A percentile compares a stretch with the other conserved stretches of the same genome.
Evolutionary conservation across 192 early-diverging fungal species (phyloP).

Genomic region (Gaertneriomyces sp.): DNA sequence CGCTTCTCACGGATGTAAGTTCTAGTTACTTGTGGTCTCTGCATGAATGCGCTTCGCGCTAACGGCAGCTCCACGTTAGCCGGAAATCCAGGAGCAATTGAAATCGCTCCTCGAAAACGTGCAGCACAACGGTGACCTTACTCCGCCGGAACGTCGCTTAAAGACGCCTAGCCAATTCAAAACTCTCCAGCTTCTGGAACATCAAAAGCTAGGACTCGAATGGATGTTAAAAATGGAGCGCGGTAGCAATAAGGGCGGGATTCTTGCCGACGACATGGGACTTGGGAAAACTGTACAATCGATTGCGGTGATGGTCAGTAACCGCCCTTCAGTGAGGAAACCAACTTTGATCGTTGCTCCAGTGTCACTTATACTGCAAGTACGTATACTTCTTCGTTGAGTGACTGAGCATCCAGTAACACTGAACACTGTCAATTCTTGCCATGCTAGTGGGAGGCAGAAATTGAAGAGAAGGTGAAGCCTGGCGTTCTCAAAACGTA

Average conservation of each 20-base stretch:
- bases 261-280: slow-evolving; percentile 51
- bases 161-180: slow-evolving; percentile 22
- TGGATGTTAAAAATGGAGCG: slow-evolving; percentile 48
- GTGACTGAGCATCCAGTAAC: not conserved
- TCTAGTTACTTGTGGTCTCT: no score
- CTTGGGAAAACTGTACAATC: slow-evolving; percentile 75
- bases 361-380: slow-evolving; percentile 59
- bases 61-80: no score
- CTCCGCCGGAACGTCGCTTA: slow-evolving; percentile 28
- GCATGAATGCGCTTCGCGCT: no score
- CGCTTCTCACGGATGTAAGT: no score
- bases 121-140: slow-evolving; percentile 25
- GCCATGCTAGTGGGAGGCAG: slow-evolving; percentile 51
- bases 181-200: slow-evolving; percentile 37
- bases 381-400: not conserved
- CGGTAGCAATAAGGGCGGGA: slow-evolving; percentile 18
- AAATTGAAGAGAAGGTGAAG: slow-evolving; percentile 53
- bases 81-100: slow-evolving; percentile 31
- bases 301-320: slow-evolving; percentile 59
- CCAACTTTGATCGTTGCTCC: slow-evolving; percentile 69
- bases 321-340: slow-evolving; percentile 6
- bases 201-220: slow-evolving; percentile 39
- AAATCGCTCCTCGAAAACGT: slow-evolving; percentile 36
- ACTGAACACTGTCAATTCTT: slow-evolving; percentile 3
- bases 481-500: slow-evolving; percentile 49